phyloP scores from a whole-genome alignment of 116 monocot genomes.

The Posidonia oceanica region DNA sequence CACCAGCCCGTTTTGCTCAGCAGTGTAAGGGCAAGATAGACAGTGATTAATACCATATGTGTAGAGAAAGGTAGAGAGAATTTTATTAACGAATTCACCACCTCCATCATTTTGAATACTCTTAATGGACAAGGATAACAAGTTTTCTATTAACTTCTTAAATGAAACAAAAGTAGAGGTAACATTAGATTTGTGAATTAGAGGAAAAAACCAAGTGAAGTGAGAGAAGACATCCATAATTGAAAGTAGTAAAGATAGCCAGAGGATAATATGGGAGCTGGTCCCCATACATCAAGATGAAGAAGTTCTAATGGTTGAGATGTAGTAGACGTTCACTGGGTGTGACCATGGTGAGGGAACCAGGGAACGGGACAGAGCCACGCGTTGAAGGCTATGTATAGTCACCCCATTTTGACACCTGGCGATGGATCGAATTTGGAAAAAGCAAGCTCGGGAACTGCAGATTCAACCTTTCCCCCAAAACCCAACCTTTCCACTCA shows the following conservation, averaged over 20 bases:
- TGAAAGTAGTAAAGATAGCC: neutral
- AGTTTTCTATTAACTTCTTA: neutral
- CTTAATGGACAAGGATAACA: neutral
- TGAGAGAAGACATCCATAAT: neutral
- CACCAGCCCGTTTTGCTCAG: too few relatives aligned
- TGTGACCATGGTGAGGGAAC: too few relatives aligned
- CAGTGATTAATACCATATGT: neutral
- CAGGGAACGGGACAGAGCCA: too few relatives aligned
- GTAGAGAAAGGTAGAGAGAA: neutral
- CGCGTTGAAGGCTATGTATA: too few relatives aligned
- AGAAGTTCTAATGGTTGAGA: neutral
- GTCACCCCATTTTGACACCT: too few relatives aligned
- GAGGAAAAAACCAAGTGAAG: neutral
- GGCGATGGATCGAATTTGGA: too few relatives aligned
- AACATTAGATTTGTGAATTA: neutral
- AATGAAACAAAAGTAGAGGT: too few relatives aligned
- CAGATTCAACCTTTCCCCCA: too few relatives aligned
- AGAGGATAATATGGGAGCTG: neutral
- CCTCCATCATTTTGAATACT: too few relatives aligned
- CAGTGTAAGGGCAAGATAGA: neutral
- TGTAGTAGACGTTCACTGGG: too few relatives aligned
- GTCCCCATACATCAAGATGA: neutral
- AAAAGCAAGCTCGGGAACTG: too few relatives aligned
- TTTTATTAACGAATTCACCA: neutral
- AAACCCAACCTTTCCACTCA: too few relatives aligned